These are phyloP conservation scores for Cephaloascus fragrans DNA, from an alignment of 805 yeast genomes.

Conservation along the genomic window DNA sequence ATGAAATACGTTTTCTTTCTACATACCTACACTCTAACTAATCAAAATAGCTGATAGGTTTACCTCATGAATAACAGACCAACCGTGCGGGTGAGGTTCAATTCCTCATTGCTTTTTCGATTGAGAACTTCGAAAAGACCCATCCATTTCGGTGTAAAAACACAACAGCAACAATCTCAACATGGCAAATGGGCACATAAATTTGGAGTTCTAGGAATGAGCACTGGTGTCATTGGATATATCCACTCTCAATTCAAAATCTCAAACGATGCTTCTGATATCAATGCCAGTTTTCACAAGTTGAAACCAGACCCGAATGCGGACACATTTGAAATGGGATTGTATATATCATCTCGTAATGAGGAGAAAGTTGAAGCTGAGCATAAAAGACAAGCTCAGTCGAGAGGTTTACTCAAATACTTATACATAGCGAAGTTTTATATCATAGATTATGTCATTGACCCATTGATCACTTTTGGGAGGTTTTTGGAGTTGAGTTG, in stretches of 20 bases:
- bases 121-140: too few species aligned
- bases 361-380: constrained; percentile 35
- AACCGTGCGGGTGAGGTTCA: too few species aligned
- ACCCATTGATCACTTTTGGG: constrained; percentile 58
- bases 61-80: too few species aligned
- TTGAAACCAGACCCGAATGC: constrained; percentile 35
- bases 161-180: too few species aligned
- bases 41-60: too few species aligned
- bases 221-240: neutral
- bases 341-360: constrained; percentile 48
- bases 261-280: neutral
- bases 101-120: too few species aligned
- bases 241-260: neutral
- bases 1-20: too few species aligned
- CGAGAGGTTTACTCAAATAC: constrained; percentile 13
- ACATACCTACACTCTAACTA: too few species aligned
- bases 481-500: constrained; percentile 61
- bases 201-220: neutral
- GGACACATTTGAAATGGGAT: constrained; percentile 63
- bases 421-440: constrained; percentile 31
- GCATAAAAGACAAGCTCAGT: constrained; percentile 18
- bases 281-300: constrained; percentile 17
- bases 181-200: neutral
- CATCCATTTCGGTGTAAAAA: too few species aligned
- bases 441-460: constrained; percentile 46